Conservation (phyloP, 2,329 filamentous ascomycete genomes). For the Apiospora malaysiana region DNA sequence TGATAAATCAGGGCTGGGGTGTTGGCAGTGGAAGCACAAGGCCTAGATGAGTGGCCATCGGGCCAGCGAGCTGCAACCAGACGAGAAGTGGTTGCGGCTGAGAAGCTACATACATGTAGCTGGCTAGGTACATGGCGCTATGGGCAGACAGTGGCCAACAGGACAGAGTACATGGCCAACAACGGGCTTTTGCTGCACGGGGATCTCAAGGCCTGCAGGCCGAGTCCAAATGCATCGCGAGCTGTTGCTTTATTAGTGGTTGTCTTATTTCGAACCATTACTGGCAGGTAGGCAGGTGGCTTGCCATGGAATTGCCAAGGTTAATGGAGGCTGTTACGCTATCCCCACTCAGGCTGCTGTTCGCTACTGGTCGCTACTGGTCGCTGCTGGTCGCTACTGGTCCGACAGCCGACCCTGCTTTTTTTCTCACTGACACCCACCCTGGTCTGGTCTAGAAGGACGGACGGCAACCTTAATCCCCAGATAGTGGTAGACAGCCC, state of each 20-base stretch:
- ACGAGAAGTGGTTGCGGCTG: background rate
- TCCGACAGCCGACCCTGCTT: constrained; percentile 14
- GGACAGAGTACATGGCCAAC: background rate
- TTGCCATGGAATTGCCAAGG: background rate
- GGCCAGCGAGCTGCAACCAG: background rate
- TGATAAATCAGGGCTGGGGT: background rate
- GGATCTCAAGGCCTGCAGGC: background rate
- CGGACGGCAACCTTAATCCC: constrained; percentile 15
- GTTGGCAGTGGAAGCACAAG: background rate
- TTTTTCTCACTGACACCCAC: constrained; percentile 12
- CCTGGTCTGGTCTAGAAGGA: constrained; percentile 14
- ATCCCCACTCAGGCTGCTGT: background rate
- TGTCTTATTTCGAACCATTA: background rate
- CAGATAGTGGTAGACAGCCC: background rate
- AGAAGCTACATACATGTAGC: background rate
- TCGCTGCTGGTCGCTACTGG: constrained; percentile 2
- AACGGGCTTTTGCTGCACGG: background rate
- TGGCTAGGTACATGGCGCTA: background rate
- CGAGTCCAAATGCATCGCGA: background rate
- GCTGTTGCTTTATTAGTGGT: background rate
- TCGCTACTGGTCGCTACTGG: background rate
- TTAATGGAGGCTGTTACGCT: background rate
- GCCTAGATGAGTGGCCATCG: background rate
- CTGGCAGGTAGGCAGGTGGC: background rate
- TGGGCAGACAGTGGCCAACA: background rate